Percentiles rank a stretch among this genome's conserved stretches.
Evolutionary conservation across 495 filamentous ascomycete genomes (phyloP).

Genomic region (Thermothielavioides terrestris): DNA sequence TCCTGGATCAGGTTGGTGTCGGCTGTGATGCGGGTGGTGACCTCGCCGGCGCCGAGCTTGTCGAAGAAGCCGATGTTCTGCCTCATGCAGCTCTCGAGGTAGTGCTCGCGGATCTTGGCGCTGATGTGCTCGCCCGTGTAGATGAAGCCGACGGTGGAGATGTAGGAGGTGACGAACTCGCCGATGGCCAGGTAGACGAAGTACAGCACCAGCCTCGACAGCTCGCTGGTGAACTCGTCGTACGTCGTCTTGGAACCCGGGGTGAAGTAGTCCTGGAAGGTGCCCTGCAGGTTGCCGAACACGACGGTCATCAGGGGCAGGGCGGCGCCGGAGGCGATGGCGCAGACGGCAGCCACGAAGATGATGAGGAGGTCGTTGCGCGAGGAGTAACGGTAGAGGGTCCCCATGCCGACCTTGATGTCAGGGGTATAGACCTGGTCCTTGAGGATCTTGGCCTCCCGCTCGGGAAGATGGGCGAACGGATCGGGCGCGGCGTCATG

Average conservation of each 20-base stretch:
- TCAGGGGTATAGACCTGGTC: slow-evolving; percentile 61
- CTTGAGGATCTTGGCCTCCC: slow-evolving; percentile 58
- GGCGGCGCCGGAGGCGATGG: slow-evolving; percentile 72
- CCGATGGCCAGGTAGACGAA: slow-evolving; percentile 86
- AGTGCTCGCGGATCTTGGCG: slow-evolving; percentile 75
- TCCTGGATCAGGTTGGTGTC: slow-evolving; percentile 87
- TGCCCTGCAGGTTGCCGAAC: slow-evolving; percentile 66
- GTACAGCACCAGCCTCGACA: slow-evolving; percentile 66
- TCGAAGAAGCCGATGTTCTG: slow-evolving; percentile 94
- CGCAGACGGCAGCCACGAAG: slow-evolving; percentile 50
- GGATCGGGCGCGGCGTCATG: slow-evolving; percentile 40
- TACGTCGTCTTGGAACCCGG: slow-evolving; percentile 31
- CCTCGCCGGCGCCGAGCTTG: slow-evolving; percentile 82
- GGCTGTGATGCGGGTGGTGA: slow-evolving; percentile 84
- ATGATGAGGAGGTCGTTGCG: slow-evolving; percentile 67
- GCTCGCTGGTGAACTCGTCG: slow-evolving; percentile 48
- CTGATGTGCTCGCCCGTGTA: slow-evolving; percentile 88
- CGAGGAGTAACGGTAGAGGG: slow-evolving; percentile 74
- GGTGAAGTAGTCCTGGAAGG: slow-evolving; percentile 56
- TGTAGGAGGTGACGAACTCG: slow-evolving; percentile 73
- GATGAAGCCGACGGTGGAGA: slow-evolving; percentile 81
- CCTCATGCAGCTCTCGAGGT: slow-evolving; percentile 71
- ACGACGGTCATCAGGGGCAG: slow-evolving; percentile 84
- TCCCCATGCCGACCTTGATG: slow-evolving; percentile 55
- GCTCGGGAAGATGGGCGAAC: slow-evolving; percentile 45